Base-by-base conservation (phyloP, 1,284 basidiomycete genomes). In the Termitomyces sp. region DNA sequence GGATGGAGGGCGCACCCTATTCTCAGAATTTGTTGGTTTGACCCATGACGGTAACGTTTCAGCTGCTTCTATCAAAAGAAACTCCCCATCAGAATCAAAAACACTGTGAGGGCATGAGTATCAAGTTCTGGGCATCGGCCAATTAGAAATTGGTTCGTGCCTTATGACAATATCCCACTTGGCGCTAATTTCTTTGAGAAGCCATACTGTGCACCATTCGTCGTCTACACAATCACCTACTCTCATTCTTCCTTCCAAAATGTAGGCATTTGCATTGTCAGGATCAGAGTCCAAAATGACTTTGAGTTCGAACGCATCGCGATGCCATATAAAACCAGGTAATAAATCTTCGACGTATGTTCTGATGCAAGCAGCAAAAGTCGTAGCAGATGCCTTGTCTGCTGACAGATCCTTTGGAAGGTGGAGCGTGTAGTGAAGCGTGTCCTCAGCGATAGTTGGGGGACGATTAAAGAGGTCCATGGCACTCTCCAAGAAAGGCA, bases 1-100 rank as follows among this genome's bases (percentile, higher is more conserved):
- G 61, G 62, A 62, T 63, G 58, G 58, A 59, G 55, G 61, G 77
- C 88, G 72, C 73, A 94, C 92, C 76, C 97, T 86, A 72, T 98
- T 96, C 67, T 88, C 83, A 41, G 93, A 87, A 67, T 95, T 94
- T 43, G 86, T 81, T 1, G 96, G 97, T 10, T 87, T 88, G 43
- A 98, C 84, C 97, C 96, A 99, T 1, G 79, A 73, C 3, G 96
- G 95, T 9, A 99, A 75, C 47, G 77, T 80, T 53, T 98, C 90
- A 9, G 97, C 97, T 2, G 93, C 96, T 73, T 99, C 96, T 60
- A 99, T 98, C 57, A 99, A 80, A 40, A 99, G 71, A 66, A 99
- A 98, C 65, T 99, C 92, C 30, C 97, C 97, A 69, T 99, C 96
- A 3, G 90, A 87, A 71, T 98, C 96, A 58, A 82, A 84, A 1